Percentiles rank a stretch among this genome's conserved stretches.
Conservation (phyloP, 73 alveolate genomes). For the Breviolum minutum region DNA sequence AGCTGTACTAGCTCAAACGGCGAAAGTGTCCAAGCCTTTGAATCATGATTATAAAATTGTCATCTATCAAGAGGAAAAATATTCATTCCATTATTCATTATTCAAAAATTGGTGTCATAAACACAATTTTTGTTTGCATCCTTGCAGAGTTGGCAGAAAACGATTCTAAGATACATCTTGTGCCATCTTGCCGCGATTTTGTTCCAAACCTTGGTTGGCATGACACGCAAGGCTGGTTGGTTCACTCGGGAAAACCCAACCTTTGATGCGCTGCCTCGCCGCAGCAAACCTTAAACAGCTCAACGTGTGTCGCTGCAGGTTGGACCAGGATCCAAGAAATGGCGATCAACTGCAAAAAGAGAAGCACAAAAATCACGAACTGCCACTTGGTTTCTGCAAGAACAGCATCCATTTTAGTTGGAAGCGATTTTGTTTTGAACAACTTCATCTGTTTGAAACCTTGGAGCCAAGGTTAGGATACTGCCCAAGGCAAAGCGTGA, state of each 20-base stretch:
- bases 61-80: background rate
- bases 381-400: background rate
- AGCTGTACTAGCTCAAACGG: background rate
- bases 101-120: background rate
- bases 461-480: background rate
- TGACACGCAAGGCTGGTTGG: slow-evolving; percentile 41
- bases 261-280: too few species aligned
- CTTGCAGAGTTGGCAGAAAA: background rate
- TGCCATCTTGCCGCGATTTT: background rate
- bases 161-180: background rate
- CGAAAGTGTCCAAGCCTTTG: background rate
- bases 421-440: background rate
- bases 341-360: slow-evolving; percentile 84
- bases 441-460: background rate
- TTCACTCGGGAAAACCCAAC: background rate
- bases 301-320: slow-evolving; percentile 17
- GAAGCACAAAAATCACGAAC: slow-evolving; percentile 78
- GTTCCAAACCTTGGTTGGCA: background rate
- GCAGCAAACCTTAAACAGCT: background rate
- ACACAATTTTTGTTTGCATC: background rate
- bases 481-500: slow-evolving; percentile 90
- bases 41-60: background rate
- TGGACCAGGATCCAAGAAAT: slow-evolving; percentile 68
- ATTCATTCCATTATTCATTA: too few species aligned
- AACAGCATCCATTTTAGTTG: background rate